phyloP scores from a whole-genome alignment of 2,329 filamentous ascomycete genomes.

The Penicillium polonicum region DNA sequence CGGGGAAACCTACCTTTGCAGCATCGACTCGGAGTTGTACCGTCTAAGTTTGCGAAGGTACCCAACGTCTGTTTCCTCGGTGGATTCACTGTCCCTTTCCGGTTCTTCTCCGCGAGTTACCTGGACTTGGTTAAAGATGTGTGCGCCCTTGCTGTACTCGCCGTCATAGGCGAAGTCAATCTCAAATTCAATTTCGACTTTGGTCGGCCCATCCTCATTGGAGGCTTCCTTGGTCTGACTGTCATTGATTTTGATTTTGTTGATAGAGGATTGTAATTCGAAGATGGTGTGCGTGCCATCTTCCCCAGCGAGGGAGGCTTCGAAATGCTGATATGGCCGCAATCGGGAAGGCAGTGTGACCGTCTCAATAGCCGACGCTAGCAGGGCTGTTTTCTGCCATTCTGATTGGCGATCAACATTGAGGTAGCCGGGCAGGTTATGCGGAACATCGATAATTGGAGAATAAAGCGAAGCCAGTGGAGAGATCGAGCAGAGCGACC shows the following conservation, averaged over 20 bases:
- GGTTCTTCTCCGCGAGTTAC: slow-evolving; percentile 31
- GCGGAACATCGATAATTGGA: slow-evolving; percentile 66
- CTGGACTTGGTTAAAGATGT: slow-evolving; percentile 39
- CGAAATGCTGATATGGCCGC: slow-evolving; percentile 38
- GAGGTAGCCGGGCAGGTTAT: slow-evolving; percentile 57
- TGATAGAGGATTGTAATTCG: slow-evolving; percentile 67
- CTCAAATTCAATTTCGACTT: slow-evolving; percentile 35
- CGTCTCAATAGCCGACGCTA: slow-evolving; percentile 74
- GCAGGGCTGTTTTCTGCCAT: slow-evolving; percentile 79
- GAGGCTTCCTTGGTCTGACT: slow-evolving; percentile 1
- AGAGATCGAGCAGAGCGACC: slow-evolving; percentile 66
- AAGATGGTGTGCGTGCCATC: slow-evolving; percentile 77
- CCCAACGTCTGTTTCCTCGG: slow-evolving; percentile 25
- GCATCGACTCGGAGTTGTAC: slow-evolving; percentile 36
- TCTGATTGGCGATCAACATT: slow-evolving; percentile 61
- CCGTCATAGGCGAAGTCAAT: slow-evolving; percentile 41
- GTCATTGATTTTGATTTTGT: slow-evolving; percentile 28
- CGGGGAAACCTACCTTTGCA: slow-evolving; percentile 32
- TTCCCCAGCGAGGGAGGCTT: slow-evolving; percentile 51
- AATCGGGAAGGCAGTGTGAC: slow-evolving; percentile 71
- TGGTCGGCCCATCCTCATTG: slow-evolving; percentile 14
- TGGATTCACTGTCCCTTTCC: slow-evolving; percentile 12
- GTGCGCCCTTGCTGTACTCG: slow-evolving; percentile 23
- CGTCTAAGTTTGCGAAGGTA: slow-evolving; percentile 32
- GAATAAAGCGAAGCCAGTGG: slow-evolving; percentile 73